Conservation (phyloP, 768 basidiomycete genomes). For the Kwoniella dejecticola region DNA sequence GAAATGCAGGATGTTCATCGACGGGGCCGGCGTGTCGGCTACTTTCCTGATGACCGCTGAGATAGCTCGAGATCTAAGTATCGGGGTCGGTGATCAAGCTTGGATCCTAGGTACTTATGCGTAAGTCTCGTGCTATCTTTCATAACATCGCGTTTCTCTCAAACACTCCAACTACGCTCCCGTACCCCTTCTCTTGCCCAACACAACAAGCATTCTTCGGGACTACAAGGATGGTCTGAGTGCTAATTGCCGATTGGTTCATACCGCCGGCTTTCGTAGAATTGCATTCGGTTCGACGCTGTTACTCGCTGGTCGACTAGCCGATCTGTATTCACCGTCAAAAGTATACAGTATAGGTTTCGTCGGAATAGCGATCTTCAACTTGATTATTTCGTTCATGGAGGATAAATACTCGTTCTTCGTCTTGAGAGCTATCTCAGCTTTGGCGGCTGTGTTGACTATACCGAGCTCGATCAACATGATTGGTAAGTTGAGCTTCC, state of each 20-base stretch:
- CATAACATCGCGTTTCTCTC: too few species aligned
- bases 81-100: constrained; percentile 36
- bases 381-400: constrained; percentile 50
- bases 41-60: constrained; percentile 50
- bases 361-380: constrained; percentile 47
- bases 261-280: not conserved
- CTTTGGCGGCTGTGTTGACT: constrained; percentile 45
- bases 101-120: constrained; percentile 50
- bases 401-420: constrained; percentile 47
- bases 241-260: not conserved
- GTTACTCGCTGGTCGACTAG: constrained; percentile 45
- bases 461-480: constrained; percentile 50
- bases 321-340: constrained; percentile 47
- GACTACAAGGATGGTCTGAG: too few species aligned
- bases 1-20: constrained; percentile 29
- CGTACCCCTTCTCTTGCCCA: too few species aligned
- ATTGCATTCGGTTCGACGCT: constrained; percentile 18
- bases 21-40: constrained; percentile 46
- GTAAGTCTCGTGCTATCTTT: constrained; percentile 8
- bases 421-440: constrained; percentile 49
- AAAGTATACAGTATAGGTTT: constrained; percentile 49
- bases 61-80: constrained; percentile 40
- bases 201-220: too few species aligned
- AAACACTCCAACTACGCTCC: too few species aligned
- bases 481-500: constrained; percentile 24